Base-by-base conservation (phyloP, 805 yeast genomes). In the Jamesozyma gamospora region DNA sequence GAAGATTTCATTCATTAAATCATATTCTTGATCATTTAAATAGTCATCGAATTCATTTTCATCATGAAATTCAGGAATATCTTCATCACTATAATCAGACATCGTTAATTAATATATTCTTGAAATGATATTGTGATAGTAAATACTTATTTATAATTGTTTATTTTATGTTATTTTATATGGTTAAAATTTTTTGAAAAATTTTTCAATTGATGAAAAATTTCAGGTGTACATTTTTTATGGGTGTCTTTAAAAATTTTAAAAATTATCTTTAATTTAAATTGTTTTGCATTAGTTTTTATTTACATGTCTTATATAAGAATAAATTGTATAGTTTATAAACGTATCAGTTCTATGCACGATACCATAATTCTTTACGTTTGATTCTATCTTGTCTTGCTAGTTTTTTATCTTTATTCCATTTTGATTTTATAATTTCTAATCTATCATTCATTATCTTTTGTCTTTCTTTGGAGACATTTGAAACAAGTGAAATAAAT, bases 281-380 rank as follows among this genome's bases (percentile, higher is more conserved):
- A n/a, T n/a, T n/a, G n/a, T n/a, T n/a, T n/a, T n/a, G n/a, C n/a
- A n/a, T n/a, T n/a, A n/a, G n/a, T n/a, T n/a, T 4, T 27, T 27
- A 27, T 27, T 12, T 27, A 27, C 29, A 27, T 27, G 29, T 12
- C 10, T 27, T 27, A 27, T 27, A 6, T 27, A 27, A 27, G 29
- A 27, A 27, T 27, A 5, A 27, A 27, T 27, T 27, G 10, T 27
- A 27, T 8, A 21, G 27, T 8, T 25, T 25, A 25, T 25, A 25
- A 8, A 11, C 7, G 11, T 25, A 25, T 11, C 14, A 34, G 24
- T 5, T 6, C 24, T 21, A 58, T 8, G 60, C 77, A 43, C 80
- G 67, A 47, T 79, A 72, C 90, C 90, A 80, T 51, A 69, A 53
- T 45, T 69, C 60, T 43, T 69, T 72, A 59, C 90, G 69, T 60